Conservation (phyloP, 2,329 filamentous ascomycete genomes). For the Cladophialophora yegresii region DNA sequence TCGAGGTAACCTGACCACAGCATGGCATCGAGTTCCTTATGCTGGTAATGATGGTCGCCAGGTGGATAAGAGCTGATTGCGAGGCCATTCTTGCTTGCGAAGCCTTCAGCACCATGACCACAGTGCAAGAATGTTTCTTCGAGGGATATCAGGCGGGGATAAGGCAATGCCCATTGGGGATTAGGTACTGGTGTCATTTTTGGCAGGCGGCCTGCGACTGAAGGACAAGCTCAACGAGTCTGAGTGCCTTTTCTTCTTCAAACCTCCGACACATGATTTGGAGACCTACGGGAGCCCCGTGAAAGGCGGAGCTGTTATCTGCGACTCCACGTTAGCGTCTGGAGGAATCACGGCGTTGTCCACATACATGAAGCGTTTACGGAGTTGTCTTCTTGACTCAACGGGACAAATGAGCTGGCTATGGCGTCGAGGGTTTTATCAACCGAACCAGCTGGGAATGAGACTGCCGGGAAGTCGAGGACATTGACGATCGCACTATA, state of each 20-base stretch:
- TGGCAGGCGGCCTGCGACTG: conserved; percentile 7
- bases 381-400: conserved; percentile 32
- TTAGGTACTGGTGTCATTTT: neutral
- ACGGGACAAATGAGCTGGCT: conserved; percentile 39
- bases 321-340: conserved; percentile 30
- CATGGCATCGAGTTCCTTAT: conserved; percentile 61
- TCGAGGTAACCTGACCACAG: conserved; percentile 66
- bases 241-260: conserved; percentile 59
- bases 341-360: neutral
- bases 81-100: neutral
- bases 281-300: conserved; percentile 54
- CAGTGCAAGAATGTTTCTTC: neutral
- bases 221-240: conserved; percentile 43
- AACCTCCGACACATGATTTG: conserved; percentile 57
- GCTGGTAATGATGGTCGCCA: neutral
- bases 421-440: conserved; percentile 16
- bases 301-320: conserved; percentile 48
- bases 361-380: conserved; percentile 15
- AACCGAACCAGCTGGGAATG: conserved; percentile 42
- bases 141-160: neutral
- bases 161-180: too few species aligned
- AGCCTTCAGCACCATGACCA: neutral
- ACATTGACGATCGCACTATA: conserved; percentile 65
- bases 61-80: neutral
- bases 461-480: conserved; percentile 61